Conservation (phyloP, 495 filamentous ascomycete species). For the Xylaria acuta region DNA sequence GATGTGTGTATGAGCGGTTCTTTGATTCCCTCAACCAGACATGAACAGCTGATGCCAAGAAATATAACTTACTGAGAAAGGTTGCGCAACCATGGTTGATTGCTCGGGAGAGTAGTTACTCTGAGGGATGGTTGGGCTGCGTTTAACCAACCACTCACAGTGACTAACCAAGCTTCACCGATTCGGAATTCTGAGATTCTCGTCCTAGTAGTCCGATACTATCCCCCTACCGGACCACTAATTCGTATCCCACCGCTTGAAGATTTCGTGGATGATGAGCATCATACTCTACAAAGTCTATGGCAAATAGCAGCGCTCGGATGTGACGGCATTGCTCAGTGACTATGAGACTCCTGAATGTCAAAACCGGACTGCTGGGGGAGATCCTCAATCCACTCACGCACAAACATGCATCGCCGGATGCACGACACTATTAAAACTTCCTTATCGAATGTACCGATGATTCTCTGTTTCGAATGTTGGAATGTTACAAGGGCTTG, state of each 20-base stretch:
- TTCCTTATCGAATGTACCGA: slow-evolving; percentile 2
- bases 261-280: background rate
- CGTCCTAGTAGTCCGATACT: background rate
- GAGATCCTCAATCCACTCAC: background rate
- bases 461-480: background rate
- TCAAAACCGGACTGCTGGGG: background rate
- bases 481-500: no score
- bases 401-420: background rate
- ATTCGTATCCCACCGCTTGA: background rate
- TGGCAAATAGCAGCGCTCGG: background rate
- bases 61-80: background rate
- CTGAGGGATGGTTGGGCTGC: background rate
- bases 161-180: background rate
- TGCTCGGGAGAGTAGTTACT: background rate
- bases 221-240: background rate
- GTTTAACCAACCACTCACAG: background rate
- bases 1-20: background rate
- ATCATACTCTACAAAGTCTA: background rate
- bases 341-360: background rate
- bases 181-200: background rate
- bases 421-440: background rate
- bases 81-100: background rate
- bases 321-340: background rate
- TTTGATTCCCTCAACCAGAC: background rate
- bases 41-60: background rate